These are phyloP conservation scores for Aspergillus taichungensis DNA, from an alignment of 495 filamentous ascomycete genomes.

Conservation along the genomic window DNA sequence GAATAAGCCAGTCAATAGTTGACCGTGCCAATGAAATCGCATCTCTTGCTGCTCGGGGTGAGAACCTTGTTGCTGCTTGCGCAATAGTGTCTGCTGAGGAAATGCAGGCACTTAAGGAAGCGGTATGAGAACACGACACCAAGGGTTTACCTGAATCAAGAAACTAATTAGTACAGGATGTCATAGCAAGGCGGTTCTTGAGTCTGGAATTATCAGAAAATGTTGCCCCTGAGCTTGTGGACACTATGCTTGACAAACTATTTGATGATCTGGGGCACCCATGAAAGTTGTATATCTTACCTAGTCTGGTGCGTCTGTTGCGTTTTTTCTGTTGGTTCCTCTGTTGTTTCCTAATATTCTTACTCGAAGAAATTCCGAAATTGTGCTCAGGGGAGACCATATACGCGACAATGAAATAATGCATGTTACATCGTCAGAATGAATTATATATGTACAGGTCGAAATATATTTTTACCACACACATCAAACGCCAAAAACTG, in stretches of 20 bases:
- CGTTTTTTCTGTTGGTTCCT: neutral
- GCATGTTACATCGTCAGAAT: slow-evolving; percentile 9
- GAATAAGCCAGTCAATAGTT: slow-evolving; percentile 63
- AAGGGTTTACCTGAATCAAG: neutral
- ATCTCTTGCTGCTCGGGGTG: slow-evolving; percentile 57
- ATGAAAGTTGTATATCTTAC: neutral
- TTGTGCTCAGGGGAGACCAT: too few relatives aligned
- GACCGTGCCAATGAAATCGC: slow-evolving; percentile 70
- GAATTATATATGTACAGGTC: slow-evolving; percentile 18
- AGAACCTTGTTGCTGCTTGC: slow-evolving; percentile 66
- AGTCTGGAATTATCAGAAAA: slow-evolving; percentile 16
- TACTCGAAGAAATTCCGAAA: too few relatives aligned
- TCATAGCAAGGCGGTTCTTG: slow-evolving; percentile 28
- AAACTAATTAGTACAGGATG: slow-evolving; percentile 18
- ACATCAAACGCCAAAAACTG: slow-evolving; percentile 23
- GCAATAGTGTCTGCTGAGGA: slow-evolving; percentile 53
- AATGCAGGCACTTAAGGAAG: slow-evolving; percentile 50
- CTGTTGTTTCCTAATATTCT: neutral
- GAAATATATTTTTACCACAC: slow-evolving; percentile 17
- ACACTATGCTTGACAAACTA: slow-evolving; percentile 15
- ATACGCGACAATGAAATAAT: too few relatives aligned
- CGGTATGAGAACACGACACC: slow-evolving; percentile 30
- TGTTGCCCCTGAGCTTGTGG: slow-evolving; percentile 2
- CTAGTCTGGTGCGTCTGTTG: too few relatives aligned
- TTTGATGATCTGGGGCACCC: slow-evolving; percentile 5